Evolutionary conservation across 2,329 filamentous ascomycete species (phyloP).

Genomic region (Metarhizium album): DNA sequence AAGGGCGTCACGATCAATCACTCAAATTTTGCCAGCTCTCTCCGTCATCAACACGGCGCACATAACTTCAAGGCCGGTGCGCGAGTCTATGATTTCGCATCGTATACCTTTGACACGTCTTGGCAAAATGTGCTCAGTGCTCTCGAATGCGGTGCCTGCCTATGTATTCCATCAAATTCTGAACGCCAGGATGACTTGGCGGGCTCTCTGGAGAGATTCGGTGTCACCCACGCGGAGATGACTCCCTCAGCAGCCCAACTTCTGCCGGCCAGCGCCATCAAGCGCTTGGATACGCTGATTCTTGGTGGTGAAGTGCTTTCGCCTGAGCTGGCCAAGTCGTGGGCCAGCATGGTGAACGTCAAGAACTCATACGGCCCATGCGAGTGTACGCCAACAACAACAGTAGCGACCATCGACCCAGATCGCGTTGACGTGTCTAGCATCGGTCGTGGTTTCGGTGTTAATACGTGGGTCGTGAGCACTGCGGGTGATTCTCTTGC

Average conservation of each 20-base stretch:
- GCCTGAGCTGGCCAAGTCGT: background rate
- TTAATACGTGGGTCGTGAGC: constrained; percentile 12
- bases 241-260: background rate
- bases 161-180: background rate
- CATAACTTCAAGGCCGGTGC: background rate
- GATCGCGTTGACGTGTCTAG: background rate
- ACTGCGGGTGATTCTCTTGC: constrained; percentile 6
- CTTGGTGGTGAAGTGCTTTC: background rate
- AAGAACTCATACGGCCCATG: constrained; percentile 11
- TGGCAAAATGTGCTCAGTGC: background rate
- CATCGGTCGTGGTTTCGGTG: constrained; percentile 8
- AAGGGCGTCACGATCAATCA: background rate
- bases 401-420: background rate
- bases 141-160: background rate
- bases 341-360: background rate
- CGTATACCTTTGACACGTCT: background rate
- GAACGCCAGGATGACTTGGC: background rate
- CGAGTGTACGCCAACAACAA: background rate
- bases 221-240: background rate
- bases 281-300: background rate
- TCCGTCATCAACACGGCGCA: background rate
- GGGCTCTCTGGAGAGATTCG: background rate
- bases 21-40: background rate
- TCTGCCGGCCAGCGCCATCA: background rate
- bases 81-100: background rate